Conservation (phyloP, 306 rosid genomes). For the Vigna hirtella region DNA sequence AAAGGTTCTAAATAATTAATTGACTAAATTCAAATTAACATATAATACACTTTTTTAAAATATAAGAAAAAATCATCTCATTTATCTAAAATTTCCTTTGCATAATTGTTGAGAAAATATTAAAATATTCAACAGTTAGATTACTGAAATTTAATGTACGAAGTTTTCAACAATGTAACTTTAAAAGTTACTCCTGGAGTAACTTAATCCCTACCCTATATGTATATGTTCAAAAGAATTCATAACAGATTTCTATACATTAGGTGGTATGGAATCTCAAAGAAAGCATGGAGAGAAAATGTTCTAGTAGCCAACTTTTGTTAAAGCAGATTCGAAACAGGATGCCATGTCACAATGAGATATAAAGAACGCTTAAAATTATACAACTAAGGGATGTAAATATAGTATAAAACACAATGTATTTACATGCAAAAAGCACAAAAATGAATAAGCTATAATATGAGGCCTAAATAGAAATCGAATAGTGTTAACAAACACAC, state of each 20-base stretch:
- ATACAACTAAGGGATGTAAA: slow-evolving; percentile 13
- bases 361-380: slow-evolving; percentile 5
- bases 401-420: background rate
- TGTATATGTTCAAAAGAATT: slow-evolving; percentile 16
- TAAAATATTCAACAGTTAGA: background rate
- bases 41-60: background rate
- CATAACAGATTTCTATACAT: slow-evolving; percentile 23
- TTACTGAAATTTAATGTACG: background rate
- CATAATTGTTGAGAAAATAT: background rate
- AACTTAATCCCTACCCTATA: background rate
- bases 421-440: slow-evolving; percentile 18
- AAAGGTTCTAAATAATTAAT: background rate
- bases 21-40: background rate
- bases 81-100: background rate
- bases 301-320: slow-evolving; percentile 25
- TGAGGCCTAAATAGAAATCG: slow-evolving; percentile 13
- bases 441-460: slow-evolving; percentile 37
- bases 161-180: background rate
- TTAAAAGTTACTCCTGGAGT: background rate
- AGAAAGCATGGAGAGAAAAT: background rate
- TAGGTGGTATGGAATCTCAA: slow-evolving; percentile 9
- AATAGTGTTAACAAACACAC: slow-evolving; percentile 35
- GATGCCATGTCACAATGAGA: slow-evolving; percentile 27
- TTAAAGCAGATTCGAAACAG: slow-evolving; percentile 36
- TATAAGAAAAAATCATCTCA: background rate